phyloP scores from a whole-genome alignment of 2,329 filamentous ascomycete genomes.

The Alternaria angustiovoidea region DNA sequence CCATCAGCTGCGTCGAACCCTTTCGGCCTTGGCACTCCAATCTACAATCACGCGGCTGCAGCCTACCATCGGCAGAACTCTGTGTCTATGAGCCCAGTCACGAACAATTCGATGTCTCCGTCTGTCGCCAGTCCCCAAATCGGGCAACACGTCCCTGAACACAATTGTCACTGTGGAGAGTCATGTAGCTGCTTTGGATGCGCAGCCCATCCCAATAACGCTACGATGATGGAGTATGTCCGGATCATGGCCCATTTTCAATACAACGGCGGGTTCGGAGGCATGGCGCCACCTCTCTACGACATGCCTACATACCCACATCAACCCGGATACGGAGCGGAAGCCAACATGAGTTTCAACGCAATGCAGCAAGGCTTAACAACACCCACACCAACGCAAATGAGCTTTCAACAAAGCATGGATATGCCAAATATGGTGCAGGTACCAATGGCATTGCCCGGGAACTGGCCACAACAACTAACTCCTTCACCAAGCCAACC shows the following conservation, averaged over 20 bases:
- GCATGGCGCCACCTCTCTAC: conserved; percentile 43
- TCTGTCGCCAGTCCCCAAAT: conserved; percentile 40
- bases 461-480: conserved; percentile 36
- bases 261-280: conserved; percentile 44
- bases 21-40: conserved; percentile 43
- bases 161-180: conserved; percentile 70
- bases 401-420: conserved; percentile 33
- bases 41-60: conserved; percentile 46
- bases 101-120: conserved; percentile 23
- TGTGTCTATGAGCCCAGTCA: conserved; percentile 41
- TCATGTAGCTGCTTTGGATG: conserved; percentile 74
- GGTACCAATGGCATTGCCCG: conserved; percentile 23
- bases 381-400: conserved; percentile 27
- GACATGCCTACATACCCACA: conserved; percentile 48
- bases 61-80: conserved; percentile 41
- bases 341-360: conserved; percentile 29
- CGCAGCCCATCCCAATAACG: conserved; percentile 72
- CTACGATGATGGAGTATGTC: conserved; percentile 65
- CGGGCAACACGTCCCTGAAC: conserved; percentile 49
- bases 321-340: conserved; percentile 40
- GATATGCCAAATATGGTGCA: conserved; percentile 28
- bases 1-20: conserved; percentile 27
- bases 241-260: conserved; percentile 51
- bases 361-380: conserved; percentile 27
- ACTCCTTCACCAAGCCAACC: conserved; percentile 20